Evolutionary conservation across 257 asterid genomes (phyloP).

Genomic region (Solanum ahanhuiri): DNA sequence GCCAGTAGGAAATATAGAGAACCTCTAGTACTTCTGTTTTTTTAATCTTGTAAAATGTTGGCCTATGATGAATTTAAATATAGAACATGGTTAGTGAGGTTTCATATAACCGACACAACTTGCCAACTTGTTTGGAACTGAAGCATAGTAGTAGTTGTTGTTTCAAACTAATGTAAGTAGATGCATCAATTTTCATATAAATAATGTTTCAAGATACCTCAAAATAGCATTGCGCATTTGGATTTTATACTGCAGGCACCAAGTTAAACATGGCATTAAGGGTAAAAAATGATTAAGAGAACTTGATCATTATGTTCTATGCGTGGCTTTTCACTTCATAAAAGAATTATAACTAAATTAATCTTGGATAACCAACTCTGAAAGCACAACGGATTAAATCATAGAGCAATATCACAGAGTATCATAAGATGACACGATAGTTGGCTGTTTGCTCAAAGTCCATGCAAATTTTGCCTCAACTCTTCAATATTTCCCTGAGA

Average conservation of each 20-base stretch:
- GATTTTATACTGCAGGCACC: background rate
- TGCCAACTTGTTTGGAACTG: background rate
- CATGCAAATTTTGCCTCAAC: background rate
- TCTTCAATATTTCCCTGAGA: background rate
- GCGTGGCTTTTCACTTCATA: background rate
- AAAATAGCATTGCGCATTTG: background rate
- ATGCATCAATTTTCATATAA: background rate
- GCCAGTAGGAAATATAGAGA: background rate
- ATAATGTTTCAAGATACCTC: background rate
- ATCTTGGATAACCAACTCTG: background rate
- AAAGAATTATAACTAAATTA: background rate
- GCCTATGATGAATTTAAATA: background rate
- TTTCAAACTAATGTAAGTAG: background rate
- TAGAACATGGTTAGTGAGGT: background rate
- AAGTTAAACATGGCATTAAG: background rate
- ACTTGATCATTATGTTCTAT: background rate
- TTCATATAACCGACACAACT: background rate
- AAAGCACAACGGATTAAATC: background rate
- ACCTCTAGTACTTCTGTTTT: background rate
- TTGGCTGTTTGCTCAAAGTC: background rate
- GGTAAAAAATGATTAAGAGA: background rate
- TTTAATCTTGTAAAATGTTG: background rate
- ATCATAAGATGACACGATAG: background rate
- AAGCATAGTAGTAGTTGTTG: background rate
- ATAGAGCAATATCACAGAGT: background rate